Percentiles rank a stretch among this genome's conserved stretches.
These are phyloP conservation scores for Oryza glumipatula DNA, from an alignment of 176 grass and related monocot genomes.

Conservation along the genomic window DNA sequence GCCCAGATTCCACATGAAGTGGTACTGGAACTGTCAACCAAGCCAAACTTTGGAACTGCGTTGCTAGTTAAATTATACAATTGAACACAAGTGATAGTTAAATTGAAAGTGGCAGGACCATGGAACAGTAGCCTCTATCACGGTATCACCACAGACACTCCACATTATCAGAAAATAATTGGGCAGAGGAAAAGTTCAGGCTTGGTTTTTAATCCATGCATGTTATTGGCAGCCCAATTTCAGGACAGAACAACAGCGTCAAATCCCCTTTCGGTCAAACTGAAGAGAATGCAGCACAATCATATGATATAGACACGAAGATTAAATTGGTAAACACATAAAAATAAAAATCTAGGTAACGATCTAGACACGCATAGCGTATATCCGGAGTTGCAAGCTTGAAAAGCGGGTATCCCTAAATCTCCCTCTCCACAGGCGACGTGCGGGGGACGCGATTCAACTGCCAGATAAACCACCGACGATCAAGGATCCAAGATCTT, in stretches of 20 bases:
- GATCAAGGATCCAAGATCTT: slow-evolving; percentile 29
- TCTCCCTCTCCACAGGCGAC: slow-evolving; percentile 19
- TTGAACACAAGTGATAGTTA: not conserved
- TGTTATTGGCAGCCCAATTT: not conserved
- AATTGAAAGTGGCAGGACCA: not conserved
- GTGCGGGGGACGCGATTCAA: not conserved
- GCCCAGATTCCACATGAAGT: not conserved
- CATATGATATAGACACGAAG: not conserved
- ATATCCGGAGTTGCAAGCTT: not conserved
- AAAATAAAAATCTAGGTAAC: not conserved
- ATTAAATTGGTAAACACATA: not conserved
- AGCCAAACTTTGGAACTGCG: not conserved
- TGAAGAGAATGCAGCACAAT: not conserved
- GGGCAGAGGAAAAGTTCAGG: not conserved
- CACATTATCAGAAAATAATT: not conserved
- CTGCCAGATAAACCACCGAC: not conserved
- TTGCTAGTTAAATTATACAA: not conserved
- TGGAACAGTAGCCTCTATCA: not conserved
- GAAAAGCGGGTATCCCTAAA: not conserved
- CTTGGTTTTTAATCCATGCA: not conserved
- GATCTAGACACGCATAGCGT: not conserved
- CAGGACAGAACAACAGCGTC: not conserved
- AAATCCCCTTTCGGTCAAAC: not conserved
- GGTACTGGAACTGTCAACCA: not conserved
- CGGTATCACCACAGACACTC: not conserved